Evolutionary conservation across 1,284 basidiomycete species (phyloP), one percentile per base, ranked within the genome.

Genomic region (Moesziomyces globuligerus): DNA sequence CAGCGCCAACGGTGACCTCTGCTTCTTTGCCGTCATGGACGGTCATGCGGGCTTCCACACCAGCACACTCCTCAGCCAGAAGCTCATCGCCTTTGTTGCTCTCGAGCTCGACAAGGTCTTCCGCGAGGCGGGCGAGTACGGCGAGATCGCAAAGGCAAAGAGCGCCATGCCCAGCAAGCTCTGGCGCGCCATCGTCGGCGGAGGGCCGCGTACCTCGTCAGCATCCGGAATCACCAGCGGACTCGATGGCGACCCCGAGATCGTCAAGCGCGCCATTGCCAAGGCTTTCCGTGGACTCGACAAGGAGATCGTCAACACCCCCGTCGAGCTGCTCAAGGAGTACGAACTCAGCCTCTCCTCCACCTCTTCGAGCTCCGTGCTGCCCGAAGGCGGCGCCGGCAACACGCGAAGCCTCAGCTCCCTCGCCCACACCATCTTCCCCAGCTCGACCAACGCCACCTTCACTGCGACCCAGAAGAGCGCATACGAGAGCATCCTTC

Each of bases 11-110:
- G 75, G 75, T 9, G 75, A 78, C 45, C 62, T 78, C 21, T 78
- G 75, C 46, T 90, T 95, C 83, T 93, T 92, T 75, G 86, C 91
- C 1, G 89, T 96, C 25, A 90, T 94, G 88, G 96, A 98, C 79
- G 96, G 96, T 2, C 96, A 98, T 81, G 86, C 89, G 1, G 96
- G 93, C 1, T 86, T 79, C 68, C 87, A 92, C 55, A 98, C 96
- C 1, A 93, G 92, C 5, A 87, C 89, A 56, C 86, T 97, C 26
- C 89, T 99, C 28, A 90, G 91, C 2, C 89, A 90, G 50, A 87
- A 91, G 58, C 88, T 98, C 59, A 91, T 98, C 64, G 91, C 92
- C 29, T 90, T 91, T 11, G 89, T 97, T 46, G 88, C 90, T 0
- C 85, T 93, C 45, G 90, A 95, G 77, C 87, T 98, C 25, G 83